Base-by-base conservation (phyloP, 164 flowering plant genomes). In the Umbellularia californica region DNA sequence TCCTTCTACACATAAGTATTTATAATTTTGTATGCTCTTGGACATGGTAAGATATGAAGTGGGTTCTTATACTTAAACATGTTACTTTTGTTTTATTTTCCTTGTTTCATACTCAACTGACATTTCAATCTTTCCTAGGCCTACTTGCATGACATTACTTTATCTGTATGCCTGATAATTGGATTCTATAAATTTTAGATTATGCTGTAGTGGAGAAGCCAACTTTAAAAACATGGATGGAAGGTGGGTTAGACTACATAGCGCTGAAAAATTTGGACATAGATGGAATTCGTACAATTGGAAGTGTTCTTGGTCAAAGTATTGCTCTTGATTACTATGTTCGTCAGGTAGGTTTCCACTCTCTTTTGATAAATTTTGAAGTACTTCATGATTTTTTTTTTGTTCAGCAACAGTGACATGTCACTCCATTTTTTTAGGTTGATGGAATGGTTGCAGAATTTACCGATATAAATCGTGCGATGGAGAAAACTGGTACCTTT, bases 241-340 rank as follows among this genome's bases (percentile, higher is more conserved):
- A 88, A 84, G 96, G 93, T 55, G 96, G 98, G 23, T 74, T 89
- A 75, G 98, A 92, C 77, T 85, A 86, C 81, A 90, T 94, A 80
- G 85, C 86, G 90, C 78, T 94, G 78, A 94, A 89, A 81, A 86
- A 85, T 79, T 72, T 92, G 84, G 87, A 88, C 74, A 86, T 85
- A 82, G 97, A 92, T 83, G 95, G 97, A 9, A 92, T 94, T 63
- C 92, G 95, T 58, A 93, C 87, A 28, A 90, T 94, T 82, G 97
- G 97, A 62, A 89, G 97, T 81, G 97, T 94, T 82, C 97, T 94
- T 77, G 98, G 97, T 79, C 98, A 92, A 84, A 92, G 98, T 83
- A 87, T 94, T 81, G 98, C 97, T 74, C 92, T 94, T 74, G 98
- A 94, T 81, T 88, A 92, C 82, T 94, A 92, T 81, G 95, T 88